Conservation (phyloP, 176 grass and related monocot genomes). For the Dactylis glomerata region DNA sequence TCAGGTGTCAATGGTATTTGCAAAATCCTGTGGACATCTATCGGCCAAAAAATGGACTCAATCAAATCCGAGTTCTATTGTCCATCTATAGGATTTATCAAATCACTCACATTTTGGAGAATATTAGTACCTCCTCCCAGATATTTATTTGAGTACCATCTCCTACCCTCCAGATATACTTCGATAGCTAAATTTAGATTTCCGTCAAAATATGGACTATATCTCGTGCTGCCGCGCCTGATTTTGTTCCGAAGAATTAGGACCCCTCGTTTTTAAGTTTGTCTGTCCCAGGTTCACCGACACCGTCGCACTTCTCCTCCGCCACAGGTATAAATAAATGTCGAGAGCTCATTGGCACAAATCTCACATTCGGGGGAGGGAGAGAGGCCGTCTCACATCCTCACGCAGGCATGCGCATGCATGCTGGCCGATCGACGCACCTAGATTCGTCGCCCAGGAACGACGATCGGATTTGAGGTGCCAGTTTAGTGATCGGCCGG, state of each 20-base stretch:
- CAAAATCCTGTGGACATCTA: too few relatives aligned
- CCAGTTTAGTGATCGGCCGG: background rate
- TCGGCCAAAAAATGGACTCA: too few relatives aligned
- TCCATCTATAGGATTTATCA: too few relatives aligned
- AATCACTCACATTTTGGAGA: too few relatives aligned
- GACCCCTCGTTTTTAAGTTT: background rate
- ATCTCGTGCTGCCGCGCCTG: too few relatives aligned
- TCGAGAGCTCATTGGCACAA: background rate
- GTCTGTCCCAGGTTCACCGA: background rate
- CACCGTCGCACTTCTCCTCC: background rate
- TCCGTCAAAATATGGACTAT: background rate
- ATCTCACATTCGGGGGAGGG: background rate
- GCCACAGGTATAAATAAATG: background rate
- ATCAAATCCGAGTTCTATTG: too few relatives aligned
- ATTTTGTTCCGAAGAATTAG: background rate
- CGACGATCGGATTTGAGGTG: background rate
- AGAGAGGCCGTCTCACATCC: background rate
- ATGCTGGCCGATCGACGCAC: slow-evolving; percentile 5
- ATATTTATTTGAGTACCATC: too few relatives aligned
- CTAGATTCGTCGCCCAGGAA: slow-evolving; percentile 7
- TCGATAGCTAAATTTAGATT: background rate
- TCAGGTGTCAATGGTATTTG: too few relatives aligned
- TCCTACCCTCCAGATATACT: too few relatives aligned
- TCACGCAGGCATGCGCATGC: background rate
- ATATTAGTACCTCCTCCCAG: too few relatives aligned